phyloP scores from a whole-genome alignment of 352 stramenopile species.

The Globisporangium spiculum region DNA sequence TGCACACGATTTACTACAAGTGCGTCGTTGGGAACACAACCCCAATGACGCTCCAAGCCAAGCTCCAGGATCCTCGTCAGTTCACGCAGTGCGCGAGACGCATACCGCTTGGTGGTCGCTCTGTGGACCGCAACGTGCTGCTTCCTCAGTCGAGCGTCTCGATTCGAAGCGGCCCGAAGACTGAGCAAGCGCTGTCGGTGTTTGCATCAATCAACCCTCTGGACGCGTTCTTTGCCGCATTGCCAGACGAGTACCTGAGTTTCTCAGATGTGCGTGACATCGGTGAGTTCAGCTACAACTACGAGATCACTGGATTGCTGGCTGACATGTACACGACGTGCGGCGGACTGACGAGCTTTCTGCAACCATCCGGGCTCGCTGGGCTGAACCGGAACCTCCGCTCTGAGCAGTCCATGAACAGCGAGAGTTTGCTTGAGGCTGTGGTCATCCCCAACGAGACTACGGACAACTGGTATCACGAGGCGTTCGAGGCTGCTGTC shows the following conservation, averaged over 20 bases:
- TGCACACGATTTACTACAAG: conserved; percentile 86
- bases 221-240: conserved; percentile 46
- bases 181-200: conserved; percentile 43
- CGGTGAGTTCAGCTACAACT: conserved; percentile 82
- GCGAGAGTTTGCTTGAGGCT: conserved; percentile 46
- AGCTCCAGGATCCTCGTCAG: conserved; percentile 59
- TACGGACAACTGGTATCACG: conserved; percentile 44
- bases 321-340: conserved; percentile 76
- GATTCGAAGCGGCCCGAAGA: conserved; percentile 49
- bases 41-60: conserved; percentile 46
- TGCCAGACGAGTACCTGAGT: conserved; percentile 67
- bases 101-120: conserved; percentile 24
- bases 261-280: conserved; percentile 74
- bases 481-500: conserved; percentile 45
- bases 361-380: conserved; percentile 10
- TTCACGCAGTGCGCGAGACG: conserved; percentile 56
- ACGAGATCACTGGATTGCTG: conserved; percentile 72
- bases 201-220: conserved; percentile 48
- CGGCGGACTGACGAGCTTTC: conserved; percentile 34
- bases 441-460: conserved; percentile 56
- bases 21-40: conserved; percentile 66
- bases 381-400: conserved; percentile 28
- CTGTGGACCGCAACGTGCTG: conserved; percentile 51
- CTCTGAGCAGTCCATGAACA: conserved; percentile 15
- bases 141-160: conserved; percentile 51